These are phyloP conservation scores for Backusella psychrophila DNA, from an alignment of 192 early-diverging fungal species.

Conservation along the genomic window DNA sequence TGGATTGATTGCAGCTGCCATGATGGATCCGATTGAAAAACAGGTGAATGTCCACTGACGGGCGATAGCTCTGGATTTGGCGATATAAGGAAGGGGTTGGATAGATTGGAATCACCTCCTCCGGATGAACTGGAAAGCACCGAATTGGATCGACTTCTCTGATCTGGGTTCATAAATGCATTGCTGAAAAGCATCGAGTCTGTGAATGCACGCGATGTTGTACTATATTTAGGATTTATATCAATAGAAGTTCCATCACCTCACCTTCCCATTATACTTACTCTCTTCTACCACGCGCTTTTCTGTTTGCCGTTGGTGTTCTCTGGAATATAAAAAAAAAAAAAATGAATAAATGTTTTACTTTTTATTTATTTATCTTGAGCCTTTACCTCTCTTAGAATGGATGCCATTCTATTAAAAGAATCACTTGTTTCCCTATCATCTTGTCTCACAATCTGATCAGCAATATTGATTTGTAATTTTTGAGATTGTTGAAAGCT, in stretches of 20 bases:
- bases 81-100: not conserved
- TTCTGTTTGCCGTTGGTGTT: not conserved
- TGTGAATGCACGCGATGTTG: not conserved
- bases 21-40: not conserved
- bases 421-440: not conserved
- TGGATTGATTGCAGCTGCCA: not conserved
- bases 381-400: constrained; percentile 1
- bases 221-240: not conserved
- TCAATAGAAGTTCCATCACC: not conserved
- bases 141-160: not conserved
- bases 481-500: not conserved
- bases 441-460: not conserved
- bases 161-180: not conserved
- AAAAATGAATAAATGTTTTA: not conserved
- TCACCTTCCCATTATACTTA: not conserved
- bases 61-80: not conserved
- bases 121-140: not conserved
- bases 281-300: constrained; percentile 3
- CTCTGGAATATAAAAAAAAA: not conserved
- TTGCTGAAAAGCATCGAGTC: not conserved
- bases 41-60: not conserved
- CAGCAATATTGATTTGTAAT: not conserved
- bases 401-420: not conserved
- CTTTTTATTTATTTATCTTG: not conserved
- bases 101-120: not conserved